Percentiles rank a stretch among this genome's conserved stretches.
Evolutionary conservation across 1,139 yeast genomes (phyloP).

Genomic region (Arxiozyma heterogenica): DNA sequence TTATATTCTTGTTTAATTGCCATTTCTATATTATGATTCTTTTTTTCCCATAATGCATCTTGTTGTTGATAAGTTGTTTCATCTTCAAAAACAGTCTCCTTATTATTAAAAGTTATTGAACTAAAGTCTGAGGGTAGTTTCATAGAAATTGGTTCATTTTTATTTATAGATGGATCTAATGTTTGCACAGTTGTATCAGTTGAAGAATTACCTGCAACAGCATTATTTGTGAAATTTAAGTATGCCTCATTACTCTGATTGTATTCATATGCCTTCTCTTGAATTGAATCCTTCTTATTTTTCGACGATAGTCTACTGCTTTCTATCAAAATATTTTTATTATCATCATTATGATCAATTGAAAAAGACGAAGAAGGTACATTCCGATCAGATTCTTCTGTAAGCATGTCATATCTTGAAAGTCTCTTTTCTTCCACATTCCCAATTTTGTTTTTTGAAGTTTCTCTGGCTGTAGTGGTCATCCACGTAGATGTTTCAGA

Average conservation of each 20-base stretch:
- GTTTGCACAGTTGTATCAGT: constrained; percentile 8
- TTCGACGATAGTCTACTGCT: constrained; percentile 3
- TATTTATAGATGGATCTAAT: constrained; percentile 11
- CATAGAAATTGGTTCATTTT: background rate
- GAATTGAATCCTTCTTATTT: constrained; percentile 3
- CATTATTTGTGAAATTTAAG: constrained; percentile 21
- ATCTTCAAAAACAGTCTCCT: background rate
- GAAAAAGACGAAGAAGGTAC: background rate
- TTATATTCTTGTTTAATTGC: constrained; percentile 12
- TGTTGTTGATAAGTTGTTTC: constrained; percentile 7
- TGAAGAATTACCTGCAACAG: constrained; percentile 6
- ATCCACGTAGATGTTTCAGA: background rate
- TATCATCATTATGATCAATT: background rate
- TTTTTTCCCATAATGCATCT: constrained; percentile 14
- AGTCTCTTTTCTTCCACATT: constrained; percentile 1
- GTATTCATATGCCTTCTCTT: constrained; percentile 19
- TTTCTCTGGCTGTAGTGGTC: background rate
- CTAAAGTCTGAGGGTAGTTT: background rate
- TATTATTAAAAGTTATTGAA: background rate
- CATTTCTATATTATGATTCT: constrained; percentile 19
- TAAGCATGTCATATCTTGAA: background rate
- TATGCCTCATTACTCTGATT: constrained; percentile 23
- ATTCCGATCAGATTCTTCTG: background rate
- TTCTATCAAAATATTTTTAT: background rate
- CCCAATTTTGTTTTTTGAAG: background rate